phyloP scores from a whole-genome alignment of 306 rosid species.

The Fragaria nilgerrensis region DNA sequence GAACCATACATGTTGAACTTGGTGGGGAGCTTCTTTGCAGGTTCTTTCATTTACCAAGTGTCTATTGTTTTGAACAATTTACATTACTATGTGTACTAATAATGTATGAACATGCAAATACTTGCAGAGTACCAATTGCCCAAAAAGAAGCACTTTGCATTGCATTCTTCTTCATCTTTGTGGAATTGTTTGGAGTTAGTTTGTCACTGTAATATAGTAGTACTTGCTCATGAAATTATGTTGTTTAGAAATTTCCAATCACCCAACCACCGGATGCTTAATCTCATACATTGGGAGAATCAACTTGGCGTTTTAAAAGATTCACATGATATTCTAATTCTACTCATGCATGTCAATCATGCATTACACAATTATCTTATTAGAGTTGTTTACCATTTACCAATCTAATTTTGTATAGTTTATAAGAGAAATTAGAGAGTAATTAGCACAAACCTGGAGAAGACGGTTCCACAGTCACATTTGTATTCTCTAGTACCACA shows the following conservation, averaged over 20 bases:
- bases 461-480: too few relatives aligned
- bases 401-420: too few relatives aligned
- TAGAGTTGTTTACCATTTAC: too few relatives aligned
- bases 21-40: background rate
- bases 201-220: background rate
- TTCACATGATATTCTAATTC: too few relatives aligned
- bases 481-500: too few relatives aligned
- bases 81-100: background rate
- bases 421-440: too few relatives aligned
- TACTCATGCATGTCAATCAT: too few relatives aligned
- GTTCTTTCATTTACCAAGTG: conserved; percentile 1
- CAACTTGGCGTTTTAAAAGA: too few relatives aligned
- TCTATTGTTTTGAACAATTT: background rate
- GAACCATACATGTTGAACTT: background rate
- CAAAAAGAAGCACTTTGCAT: background rate
- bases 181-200: background rate
- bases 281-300: background rate
- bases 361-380: too few relatives aligned
- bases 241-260: background rate
- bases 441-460: too few relatives aligned
- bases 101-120: conserved; percentile 3
- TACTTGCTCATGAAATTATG: background rate
- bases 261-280: background rate
- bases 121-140: background rate
- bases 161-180: background rate